These are phyloP conservation scores for Metschnikowia aberdeeniae DNA, from an alignment of 805 yeast genomes.

Conservation along the genomic window DNA sequence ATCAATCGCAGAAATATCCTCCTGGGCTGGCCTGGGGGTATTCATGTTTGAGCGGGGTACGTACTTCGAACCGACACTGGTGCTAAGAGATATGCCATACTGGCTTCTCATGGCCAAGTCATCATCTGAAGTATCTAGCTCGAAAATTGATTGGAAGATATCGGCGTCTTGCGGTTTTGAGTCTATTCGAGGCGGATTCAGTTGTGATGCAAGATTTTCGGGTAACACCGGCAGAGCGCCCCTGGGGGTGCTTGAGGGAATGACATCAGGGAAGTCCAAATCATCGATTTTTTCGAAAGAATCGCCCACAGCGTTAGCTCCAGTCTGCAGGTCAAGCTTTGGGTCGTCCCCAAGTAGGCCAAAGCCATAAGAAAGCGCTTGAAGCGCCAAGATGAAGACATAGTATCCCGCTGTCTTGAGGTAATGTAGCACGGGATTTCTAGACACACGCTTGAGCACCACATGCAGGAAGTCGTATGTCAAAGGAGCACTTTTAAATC, in stretches of 20 bases:
- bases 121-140: slow-evolving; percentile 15
- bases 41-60: slow-evolving; percentile 1
- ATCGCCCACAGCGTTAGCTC: background rate
- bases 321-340: no score
- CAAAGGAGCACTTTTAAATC: no score
- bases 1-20: slow-evolving; percentile 9
- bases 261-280: background rate
- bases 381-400: background rate
- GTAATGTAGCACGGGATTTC: background rate
- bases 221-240: background rate
- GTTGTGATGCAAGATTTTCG: background rate
- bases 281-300: background rate
- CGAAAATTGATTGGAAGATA: slow-evolving; percentile 12
- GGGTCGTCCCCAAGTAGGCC: background rate
- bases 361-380: background rate
- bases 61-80: slow-evolving; percentile 10
- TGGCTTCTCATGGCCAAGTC: slow-evolving; percentile 9
- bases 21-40: background rate
- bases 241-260: background rate
- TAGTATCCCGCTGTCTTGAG: background rate
- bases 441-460: background rate
- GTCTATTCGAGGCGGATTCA: background rate
- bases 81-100: slow-evolving; percentile 15
- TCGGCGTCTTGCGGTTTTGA: background rate
- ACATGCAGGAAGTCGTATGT: no score